Evolutionary conservation across 179 eudicot genomes (phyloP).

Genomic region (Gypsophila paniculata): DNA sequence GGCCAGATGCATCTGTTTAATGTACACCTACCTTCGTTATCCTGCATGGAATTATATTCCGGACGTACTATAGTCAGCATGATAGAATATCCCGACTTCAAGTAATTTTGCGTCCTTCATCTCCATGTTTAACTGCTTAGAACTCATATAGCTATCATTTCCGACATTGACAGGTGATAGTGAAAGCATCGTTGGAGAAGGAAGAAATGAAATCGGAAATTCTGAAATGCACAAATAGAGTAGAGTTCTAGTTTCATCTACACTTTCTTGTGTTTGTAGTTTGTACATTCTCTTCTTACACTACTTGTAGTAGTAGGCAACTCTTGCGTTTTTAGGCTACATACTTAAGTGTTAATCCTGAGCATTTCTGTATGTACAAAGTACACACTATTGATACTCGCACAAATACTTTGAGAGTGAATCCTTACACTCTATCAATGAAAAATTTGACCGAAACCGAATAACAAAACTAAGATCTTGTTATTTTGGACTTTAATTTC

Average conservation of each 20-base stretch:
- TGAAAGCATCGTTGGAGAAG: constrained; percentile 58
- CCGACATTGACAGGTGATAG: constrained; percentile 50
- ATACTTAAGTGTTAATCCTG: background rate
- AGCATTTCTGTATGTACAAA: constrained; percentile 21
- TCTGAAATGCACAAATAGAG: constrained; percentile 61
- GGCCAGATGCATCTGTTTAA: too few relatives aligned
- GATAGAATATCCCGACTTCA: background rate
- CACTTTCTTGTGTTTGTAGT: background rate
- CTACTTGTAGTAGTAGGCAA: background rate
- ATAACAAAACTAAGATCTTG: too few relatives aligned
- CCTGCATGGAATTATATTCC: too few relatives aligned
- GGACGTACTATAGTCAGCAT: too few relatives aligned
- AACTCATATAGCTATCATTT: background rate
- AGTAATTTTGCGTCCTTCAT: background rate
- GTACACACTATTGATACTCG: constrained; percentile 8
- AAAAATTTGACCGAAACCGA: too few relatives aligned
- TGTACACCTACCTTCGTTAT: too few relatives aligned
- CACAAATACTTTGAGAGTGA: background rate
- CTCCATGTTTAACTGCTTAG: background rate
- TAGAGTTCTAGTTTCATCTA: constrained; percentile 23
- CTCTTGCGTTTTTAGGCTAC: background rate
- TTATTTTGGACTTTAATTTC: too few relatives aligned
- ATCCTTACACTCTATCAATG: too few relatives aligned
- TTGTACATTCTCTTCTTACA: constrained; percentile 28
- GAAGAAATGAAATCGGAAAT: constrained; percentile 78